Conservation (phyloP, 2,329 filamentous ascomycete genomes). For the Xylariomycetidae sp. region DNA sequence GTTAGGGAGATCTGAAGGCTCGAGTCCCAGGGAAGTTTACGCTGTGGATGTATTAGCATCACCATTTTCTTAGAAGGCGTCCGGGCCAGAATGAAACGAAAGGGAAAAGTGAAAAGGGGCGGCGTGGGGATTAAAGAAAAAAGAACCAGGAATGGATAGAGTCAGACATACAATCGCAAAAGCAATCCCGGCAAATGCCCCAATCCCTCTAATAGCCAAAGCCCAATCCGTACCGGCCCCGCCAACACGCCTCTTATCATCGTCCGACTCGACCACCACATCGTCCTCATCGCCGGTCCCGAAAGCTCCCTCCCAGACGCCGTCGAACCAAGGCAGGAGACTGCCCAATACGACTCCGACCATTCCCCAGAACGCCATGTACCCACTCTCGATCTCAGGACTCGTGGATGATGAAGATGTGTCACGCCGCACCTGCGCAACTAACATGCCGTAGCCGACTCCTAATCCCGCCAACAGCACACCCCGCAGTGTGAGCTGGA, state of each 20-base stretch:
- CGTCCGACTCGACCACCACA: conserved; percentile 26
- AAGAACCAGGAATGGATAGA: conserved; percentile 1
- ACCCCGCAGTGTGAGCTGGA: conserved; percentile 54
- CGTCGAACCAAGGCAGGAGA: conserved; percentile 79
- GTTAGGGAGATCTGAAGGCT: conserved; percentile 90
- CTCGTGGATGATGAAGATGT: no score
- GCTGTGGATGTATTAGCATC: conserved; percentile 42
- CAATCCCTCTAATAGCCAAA: conserved; percentile 51
- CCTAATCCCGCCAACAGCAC: conserved; percentile 73
- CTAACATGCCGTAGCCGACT: conserved; percentile 74
- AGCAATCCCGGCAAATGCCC: conserved; percentile 57
- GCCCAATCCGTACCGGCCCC: conserved; percentile 59
- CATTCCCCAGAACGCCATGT: conserved; percentile 76
- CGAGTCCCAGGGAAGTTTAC: conserved; percentile 88
- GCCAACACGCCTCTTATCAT: conserved; percentile 18
- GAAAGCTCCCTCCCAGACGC: conserved; percentile 56
- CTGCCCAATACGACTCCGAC: conserved; percentile 74
- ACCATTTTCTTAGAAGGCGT: no score
- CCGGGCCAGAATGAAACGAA: no score
- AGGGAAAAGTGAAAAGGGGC: conserved; percentile 3
- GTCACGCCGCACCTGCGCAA: conserved; percentile 74
- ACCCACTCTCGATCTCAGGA: conserved; percentile 59
- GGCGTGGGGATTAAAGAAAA: conserved; percentile 1
- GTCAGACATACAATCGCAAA: conserved; percentile 66
- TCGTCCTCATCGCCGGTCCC: conserved; percentile 13